phyloP scores from a whole-genome alignment of 352 stramenopile genomes.

The Globisporangium sylvaticum region DNA sequence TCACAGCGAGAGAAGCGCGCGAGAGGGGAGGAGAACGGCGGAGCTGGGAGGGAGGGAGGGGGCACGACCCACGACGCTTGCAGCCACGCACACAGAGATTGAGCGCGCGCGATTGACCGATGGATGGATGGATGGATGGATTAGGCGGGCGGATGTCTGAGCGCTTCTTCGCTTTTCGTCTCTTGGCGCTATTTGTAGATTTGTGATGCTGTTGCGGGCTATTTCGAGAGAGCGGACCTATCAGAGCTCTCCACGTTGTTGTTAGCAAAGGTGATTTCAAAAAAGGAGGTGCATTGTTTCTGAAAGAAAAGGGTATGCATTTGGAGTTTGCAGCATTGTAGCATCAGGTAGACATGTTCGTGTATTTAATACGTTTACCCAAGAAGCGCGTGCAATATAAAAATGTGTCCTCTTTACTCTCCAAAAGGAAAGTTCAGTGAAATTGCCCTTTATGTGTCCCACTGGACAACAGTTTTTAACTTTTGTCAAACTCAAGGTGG shows the following conservation, averaged over 20 bases:
- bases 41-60: not conserved
- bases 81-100: not conserved
- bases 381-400: too few relatives aligned
- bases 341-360: too few relatives aligned
- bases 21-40: not conserved
- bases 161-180: conserved; percentile 1
- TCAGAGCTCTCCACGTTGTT: conserved; percentile 11
- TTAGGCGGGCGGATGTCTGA: not conserved
- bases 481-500: not conserved
- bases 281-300: not conserved
- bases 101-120: not conserved
- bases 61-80: not conserved
- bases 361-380: too few relatives aligned
- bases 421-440: not conserved
- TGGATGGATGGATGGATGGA: not conserved
- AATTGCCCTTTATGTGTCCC: not conserved
- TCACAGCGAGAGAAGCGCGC: conserved; percentile 3
- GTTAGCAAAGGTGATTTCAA: conserved; percentile 1
- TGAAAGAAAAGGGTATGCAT: not conserved
- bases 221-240: conserved; percentile 8
- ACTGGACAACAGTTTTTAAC: not conserved
- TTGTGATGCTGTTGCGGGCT: not conserved
- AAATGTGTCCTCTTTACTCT: not conserved
- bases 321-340: too few relatives aligned
- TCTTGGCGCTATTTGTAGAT: conserved; percentile 2